Base-by-base conservation (phyloP, 352 stramenopile genomes). In the Phytophthora tubulina region DNA sequence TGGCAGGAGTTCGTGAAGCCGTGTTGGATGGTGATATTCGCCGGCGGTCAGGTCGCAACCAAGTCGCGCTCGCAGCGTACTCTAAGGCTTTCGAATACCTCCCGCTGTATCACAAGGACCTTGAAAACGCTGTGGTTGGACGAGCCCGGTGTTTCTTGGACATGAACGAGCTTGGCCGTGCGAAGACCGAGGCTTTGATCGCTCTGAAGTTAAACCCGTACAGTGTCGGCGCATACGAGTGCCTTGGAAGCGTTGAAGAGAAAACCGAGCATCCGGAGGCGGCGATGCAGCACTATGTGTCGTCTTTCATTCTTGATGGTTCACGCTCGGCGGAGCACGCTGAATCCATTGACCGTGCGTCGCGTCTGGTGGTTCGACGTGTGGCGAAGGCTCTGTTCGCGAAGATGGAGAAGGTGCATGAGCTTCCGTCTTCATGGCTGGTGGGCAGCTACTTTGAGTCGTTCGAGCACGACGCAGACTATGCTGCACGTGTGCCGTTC, bases 401-500 rank as follows among this genome's bases (percentile, higher is more conserved):
- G 4, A 74, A 78, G 13, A 94, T 95, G 85, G 74, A 89, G 39
- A 82, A 87, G 67, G 72, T 86, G 30, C 87, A 92, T 62, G 82
- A 92, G n/a, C 73, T 95, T 9, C 89, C 88, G 33, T 91, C 87
- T 11, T 57, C 73, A 15, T 96, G 88, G 89, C 80, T 96, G 31
- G 86, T 94, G 36, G 64, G 91, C 8, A 96, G 89, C 73, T 96
- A 96, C 76, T 95, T 96, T 69, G 85, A 93, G 46, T 86, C 86
- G 35, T 95, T 96, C 38, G 85, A 92, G 68, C 86, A 94, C 54
- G 89, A 96, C 51, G 77, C 76, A 8, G 88, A 96, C 63, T 80
- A 88, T 52, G 75, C 76, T 21, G 75, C 82, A 7, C 76, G 82
- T 33, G 66, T 94, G 11, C 76, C 86, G 9, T 84, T 83, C 32